phyloP scores from a whole-genome alignment of 306 rosid genomes.

The Inga oerstediana region DNA sequence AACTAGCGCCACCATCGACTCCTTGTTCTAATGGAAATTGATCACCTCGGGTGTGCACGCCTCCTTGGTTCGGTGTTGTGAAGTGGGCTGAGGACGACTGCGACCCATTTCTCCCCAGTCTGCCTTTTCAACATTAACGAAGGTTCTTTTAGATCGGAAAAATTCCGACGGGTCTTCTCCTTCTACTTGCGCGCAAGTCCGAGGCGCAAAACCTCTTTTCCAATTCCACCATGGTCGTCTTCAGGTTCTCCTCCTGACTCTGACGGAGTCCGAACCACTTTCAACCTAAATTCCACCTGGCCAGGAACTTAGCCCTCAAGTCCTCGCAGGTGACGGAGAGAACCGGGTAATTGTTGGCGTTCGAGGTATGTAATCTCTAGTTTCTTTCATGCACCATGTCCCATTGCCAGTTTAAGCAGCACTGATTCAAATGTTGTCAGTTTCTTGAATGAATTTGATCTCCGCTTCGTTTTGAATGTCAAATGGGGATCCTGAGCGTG shows the following conservation, averaged over 20 bases:
- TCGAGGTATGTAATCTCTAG: neutral
- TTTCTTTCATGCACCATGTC: neutral
- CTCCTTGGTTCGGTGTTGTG: neutral
- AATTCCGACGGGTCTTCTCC: neutral
- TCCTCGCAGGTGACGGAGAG: neutral
- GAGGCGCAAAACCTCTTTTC: neutral
- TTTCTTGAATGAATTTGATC: neutral
- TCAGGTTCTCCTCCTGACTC: neutral
- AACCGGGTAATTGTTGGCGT: neutral
- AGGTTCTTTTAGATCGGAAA: too few relatives aligned
- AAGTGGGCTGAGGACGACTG: neutral
- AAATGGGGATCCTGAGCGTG: constrained; percentile 1
- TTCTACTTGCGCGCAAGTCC: neutral
- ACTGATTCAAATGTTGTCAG: neutral
- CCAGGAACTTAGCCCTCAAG: neutral
- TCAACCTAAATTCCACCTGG: neutral
- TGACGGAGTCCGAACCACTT: neutral
- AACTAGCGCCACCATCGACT: too few relatives aligned
- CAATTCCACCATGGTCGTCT: neutral
- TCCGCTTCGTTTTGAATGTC: neutral
- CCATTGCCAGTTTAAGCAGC: neutral
- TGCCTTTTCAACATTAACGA: neutral
- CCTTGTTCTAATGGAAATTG: neutral
- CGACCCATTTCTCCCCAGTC: neutral
- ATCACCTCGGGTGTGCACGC: neutral